Evolutionary conservation across 257 asterid species (phyloP), one percentile per base, ranked within the genome.

Genomic region (Thymus quinquecostatus): DNA sequence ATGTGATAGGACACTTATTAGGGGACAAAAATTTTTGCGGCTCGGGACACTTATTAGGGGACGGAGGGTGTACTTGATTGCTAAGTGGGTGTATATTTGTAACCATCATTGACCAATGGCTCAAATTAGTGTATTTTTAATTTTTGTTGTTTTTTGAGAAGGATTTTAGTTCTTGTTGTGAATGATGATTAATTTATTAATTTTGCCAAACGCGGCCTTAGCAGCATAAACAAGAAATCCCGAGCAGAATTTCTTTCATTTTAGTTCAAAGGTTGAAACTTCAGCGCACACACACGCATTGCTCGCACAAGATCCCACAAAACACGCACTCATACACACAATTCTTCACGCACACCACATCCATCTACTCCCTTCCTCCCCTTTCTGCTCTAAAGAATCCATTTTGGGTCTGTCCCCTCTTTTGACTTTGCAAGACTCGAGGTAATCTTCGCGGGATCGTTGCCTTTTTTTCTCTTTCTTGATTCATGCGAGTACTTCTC

Each of bases 381-480:
- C 53, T 59, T 63, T 38, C 47, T 33, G 47, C 40, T 60, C 54
- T 48, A 30, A 50, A 75, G 63, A 66, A 70, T 60, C 64, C 32
- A 51, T 64, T 70, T 74, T 74, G 49, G 40, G 51, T 69, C 30
- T 49, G 71, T 21, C 69, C 76, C 68, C 63, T 78, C 77, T 47
- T 76, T 82, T 77, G 83, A 82, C 81, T 82, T 59, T 67, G 43
- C 75, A 49, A 53, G 79, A 78, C 86, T 78, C 69, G 45, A 54
- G 76, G 80, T 60, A 69, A 71, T 60, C 62, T 21, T 69, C 74
- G 38, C 10, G 48, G 43, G 71, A 59, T 67, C 74, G 61, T 34
- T 50, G 70, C 29, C 21, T 21, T 21, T 11, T 11, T 30, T 29
- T 77, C 12, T 13, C 28, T 34, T 49, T 60, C 60, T 70, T 40